Evolutionary conservation across 257 asterid species (phyloP), one percentile per base, ranked within the genome.

Genomic region (Coffea canephora): DNA sequence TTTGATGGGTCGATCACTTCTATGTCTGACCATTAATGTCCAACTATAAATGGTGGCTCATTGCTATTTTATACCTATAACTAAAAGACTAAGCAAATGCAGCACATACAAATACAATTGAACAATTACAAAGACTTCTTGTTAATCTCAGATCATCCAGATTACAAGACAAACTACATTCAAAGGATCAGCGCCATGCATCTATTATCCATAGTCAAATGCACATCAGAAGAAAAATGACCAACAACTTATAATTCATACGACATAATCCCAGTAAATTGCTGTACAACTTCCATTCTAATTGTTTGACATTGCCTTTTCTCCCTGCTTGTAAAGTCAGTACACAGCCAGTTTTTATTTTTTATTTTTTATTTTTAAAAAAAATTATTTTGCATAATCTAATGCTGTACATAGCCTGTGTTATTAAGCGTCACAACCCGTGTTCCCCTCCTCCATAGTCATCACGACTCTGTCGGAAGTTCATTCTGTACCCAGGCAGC

Each of bases 401-500:
- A 39, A 39, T 5, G 43, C 43, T 39, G 61, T 66, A 73, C 70
- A 73, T 48, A 23, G 52, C 43, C 45, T 1, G 8, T 61, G 23
- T 41, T 76, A 14, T 14, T 74, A 61, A 36, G 73, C 52, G 7
- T 52, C 72, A 57, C n/a, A 48, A 15, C 36, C 5, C 16, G 0
- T 46, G 6, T 13, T 11, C 19, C 2, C 0, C 46, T 1, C 54
- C 21, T 36, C 10, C 31, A 6, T 23, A 31, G 72, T 73, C 70
- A n/a, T 76, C 77, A 81, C 25, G 86, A 83, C 76, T 83, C 86
- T 41, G 86, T 84, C 0, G 97, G 97, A 73, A 93, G 97, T 27
- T 89, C 91, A 83, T 76, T 89, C 81, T 86, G 82, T 18, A 83
- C 74, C 97, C 97, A 93, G 74, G 93, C 92, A 52, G 89, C 91